phyloP scores from a whole-genome alignment of 495 filamentous ascomycete genomes.

The Penicillium ucsense region DNA sequence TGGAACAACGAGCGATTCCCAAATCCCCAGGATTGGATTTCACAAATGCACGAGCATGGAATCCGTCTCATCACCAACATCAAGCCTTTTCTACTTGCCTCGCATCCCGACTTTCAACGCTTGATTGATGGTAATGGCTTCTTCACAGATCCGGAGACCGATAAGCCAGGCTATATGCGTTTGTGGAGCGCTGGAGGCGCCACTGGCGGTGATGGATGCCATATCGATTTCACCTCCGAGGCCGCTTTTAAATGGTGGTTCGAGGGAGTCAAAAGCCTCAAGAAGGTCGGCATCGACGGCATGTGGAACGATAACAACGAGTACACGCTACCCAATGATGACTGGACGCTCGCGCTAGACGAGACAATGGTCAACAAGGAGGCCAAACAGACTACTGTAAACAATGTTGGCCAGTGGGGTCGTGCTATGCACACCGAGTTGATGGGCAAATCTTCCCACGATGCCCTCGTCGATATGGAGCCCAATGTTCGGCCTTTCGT shows the following conservation, averaged over 20 bases:
- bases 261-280: constrained; percentile 49
- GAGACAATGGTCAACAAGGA: constrained; percentile 25
- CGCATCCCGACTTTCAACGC: constrained; percentile 52
- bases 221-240: constrained; percentile 59
- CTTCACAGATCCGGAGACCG: constrained; percentile 48
- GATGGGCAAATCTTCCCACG: constrained; percentile 55
- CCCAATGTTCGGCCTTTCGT: constrained; percentile 52
- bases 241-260: constrained; percentile 62
- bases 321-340: constrained; percentile 55
- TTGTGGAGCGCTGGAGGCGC: constrained; percentile 62
- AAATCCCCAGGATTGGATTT: constrained; percentile 50
- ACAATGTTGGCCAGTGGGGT: constrained; percentile 52
- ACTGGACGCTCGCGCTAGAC: constrained; percentile 49
- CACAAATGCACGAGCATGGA: constrained; percentile 49
- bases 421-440: constrained; percentile 55
- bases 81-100: constrained; percentile 58
- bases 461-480: constrained; percentile 45
- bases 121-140: constrained; percentile 45
- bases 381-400: constrained; percentile 17
- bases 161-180: constrained; percentile 43
- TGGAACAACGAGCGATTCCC: constrained; percentile 61
- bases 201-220: constrained; percentile 56
- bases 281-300: constrained; percentile 51
- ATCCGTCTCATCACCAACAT: constrained; percentile 60
- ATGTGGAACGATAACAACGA: constrained; percentile 77